Conservation (phyloP, 129 eudicot genomes). For the Lactuca sativa region DNA sequence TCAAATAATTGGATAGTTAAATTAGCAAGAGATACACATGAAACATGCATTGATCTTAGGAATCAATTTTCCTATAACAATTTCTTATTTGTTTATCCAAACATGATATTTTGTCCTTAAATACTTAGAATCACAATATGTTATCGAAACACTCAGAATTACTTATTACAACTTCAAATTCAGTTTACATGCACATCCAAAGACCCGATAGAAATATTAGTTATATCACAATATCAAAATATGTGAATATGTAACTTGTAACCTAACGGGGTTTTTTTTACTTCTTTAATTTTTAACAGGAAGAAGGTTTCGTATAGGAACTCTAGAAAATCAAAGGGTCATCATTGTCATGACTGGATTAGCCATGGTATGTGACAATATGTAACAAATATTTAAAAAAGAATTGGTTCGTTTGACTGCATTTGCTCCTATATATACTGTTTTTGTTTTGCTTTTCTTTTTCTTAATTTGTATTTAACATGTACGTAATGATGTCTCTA, state of each 20-base stretch:
- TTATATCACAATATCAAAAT: not conserved
- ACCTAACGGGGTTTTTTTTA: not conserved
- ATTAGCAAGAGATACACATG: too few species aligned
- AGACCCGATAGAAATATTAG: not conserved
- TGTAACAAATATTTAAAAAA: not conserved
- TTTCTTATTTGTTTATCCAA: too few species aligned
- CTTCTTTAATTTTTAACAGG: conserved; percentile 25
- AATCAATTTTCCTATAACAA: too few species aligned
- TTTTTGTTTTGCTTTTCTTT: not conserved
- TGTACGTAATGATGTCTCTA: not conserved
- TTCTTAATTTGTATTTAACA: not conserved
- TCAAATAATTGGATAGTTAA: too few species aligned
- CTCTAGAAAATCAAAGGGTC: conserved; percentile 31
- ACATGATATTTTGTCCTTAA: too few species aligned
- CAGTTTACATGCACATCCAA: not conserved
- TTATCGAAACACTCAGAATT: too few species aligned
- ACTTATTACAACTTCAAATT: not conserved
- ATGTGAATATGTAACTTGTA: not conserved
- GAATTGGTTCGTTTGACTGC: not conserved
- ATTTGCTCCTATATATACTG: not conserved
- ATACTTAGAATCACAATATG: too few species aligned
- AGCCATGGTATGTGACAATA: conserved; percentile 43
- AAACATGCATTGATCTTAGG: too few species aligned
- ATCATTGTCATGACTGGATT: conserved; percentile 60
- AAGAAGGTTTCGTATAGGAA: conserved; percentile 53